Base-by-base conservation (phyloP, 2,329 filamentous ascomycete species). In the Apiospora aurea region DNA sequence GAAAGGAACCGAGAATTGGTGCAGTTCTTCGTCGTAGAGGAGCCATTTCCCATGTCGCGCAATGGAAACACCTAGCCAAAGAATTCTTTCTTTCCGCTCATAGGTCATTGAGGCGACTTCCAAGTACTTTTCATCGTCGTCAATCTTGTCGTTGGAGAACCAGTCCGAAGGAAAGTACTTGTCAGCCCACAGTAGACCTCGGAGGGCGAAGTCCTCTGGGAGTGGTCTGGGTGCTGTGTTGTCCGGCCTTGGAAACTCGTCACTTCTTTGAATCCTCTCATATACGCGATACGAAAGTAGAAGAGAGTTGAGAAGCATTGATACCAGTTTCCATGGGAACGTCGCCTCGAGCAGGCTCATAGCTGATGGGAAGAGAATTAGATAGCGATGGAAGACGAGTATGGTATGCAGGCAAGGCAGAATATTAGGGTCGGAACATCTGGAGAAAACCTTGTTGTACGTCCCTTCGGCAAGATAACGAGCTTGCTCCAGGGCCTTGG, bases 111-210 rank as follows among this genome's bases (percentile, higher is more conserved):
- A 91, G 0, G 89, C 81, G 0, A 88, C 80, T 76, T 93, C 91
- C 64, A 93, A 87, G n/a, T 87, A 87, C 61, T 90, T 87, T 73
- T 93, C 91, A 13, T 92, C 90, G 24, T 93, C 91, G 41, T 93
- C 91, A 7, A 90, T 85, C 72, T 87, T 86, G 1, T 86, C 85
- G 13, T 85, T 84, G 0, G 78, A 75, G 76, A 93, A 93, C 88
- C 89, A 93, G 0, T 84, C 81, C 0, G 80, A 71, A 0, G 91
- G 90, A 70, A 88, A 91, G 72, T 91, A 91, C 18, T 84, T 34
- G 34, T 34, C 34, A 6, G 34, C 34, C 34, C 34, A 34, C 34
- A 34, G 34, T 34, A 34, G 34, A 34, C 34, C 34, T 6, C 34
- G 34, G 34, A 34, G 34, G 34, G 34, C 34, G 34, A 34, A 34